Evolutionary conservation across 1,139 yeast species (phyloP).

Genomic region (Candida labiduridarum): DNA sequence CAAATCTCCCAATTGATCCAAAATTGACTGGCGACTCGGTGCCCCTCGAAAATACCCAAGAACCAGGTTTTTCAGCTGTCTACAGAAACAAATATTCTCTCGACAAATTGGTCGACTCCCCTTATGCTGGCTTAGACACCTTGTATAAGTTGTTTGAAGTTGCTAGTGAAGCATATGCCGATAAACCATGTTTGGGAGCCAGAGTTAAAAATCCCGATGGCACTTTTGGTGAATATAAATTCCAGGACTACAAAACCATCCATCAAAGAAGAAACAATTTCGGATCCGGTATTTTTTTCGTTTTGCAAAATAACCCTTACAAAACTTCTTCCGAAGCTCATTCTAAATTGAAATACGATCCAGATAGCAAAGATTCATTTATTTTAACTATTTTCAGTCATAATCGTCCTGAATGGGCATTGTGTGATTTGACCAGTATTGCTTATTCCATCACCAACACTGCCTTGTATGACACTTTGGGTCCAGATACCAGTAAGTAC

Average conservation of each 20-base stretch:
- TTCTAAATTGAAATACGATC: conserved; percentile 23
- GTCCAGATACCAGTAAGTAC: conserved; percentile 36
- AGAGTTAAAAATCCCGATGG: conserved; percentile 44
- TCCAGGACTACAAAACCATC: conserved; percentile 46
- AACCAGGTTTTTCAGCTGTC: conserved; percentile 53
- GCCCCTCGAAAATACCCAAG: conserved; percentile 48
- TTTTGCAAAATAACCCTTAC: conserved; percentile 49
- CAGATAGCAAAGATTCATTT: conserved; percentile 30
- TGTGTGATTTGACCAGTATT: conserved; percentile 40
- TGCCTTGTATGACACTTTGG: conserved; percentile 45
- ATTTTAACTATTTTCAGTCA: conserved; percentile 37
- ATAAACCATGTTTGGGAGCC: conserved; percentile 53
- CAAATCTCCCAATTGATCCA: conserved; percentile 14
- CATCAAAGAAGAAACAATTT: conserved; percentile 47
- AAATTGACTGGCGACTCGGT: conserved; percentile 17
- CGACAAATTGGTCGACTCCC: conserved; percentile 40
- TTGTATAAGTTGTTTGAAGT: conserved; percentile 50
- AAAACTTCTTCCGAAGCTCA: conserved; percentile 31
- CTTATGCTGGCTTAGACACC: conserved; percentile 56
- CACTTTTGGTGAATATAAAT: conserved; percentile 50
- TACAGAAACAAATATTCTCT: conserved; percentile 50
- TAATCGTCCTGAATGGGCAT: conserved; percentile 42
- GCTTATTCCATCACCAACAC: conserved; percentile 40
- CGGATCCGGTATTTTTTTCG: conserved; percentile 66
- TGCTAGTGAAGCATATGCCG: conserved; percentile 36